Conservation (phyloP, 257 asterid species). For the Anisodus tanguticus region DNA sequence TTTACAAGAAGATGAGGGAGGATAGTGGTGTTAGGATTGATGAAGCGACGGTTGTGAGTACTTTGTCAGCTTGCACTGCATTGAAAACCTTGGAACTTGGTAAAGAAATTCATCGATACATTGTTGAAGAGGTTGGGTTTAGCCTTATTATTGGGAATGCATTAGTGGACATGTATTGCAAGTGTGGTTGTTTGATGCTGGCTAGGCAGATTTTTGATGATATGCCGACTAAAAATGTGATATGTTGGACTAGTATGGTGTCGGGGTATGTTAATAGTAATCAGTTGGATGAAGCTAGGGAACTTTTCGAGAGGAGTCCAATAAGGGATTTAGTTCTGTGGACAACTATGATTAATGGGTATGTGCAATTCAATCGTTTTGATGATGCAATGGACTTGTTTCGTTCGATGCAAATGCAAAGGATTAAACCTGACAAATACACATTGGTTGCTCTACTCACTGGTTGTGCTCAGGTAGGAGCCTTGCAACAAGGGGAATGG, state of each 20-base stretch:
- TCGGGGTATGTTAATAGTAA: constrained; percentile 64
- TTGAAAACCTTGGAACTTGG: constrained; percentile 68
- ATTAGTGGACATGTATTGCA: constrained; percentile 84
- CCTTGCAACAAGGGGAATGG: constrained; percentile 82
- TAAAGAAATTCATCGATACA: constrained; percentile 65
- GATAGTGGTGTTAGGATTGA: constrained; percentile 55
- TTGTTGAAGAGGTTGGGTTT: constrained; percentile 49
- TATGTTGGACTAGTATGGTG: constrained; percentile 88
- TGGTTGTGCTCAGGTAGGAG: constrained; percentile 85
- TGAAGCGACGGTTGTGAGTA: constrained; percentile 81
- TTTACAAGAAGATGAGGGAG: constrained; percentile 57
- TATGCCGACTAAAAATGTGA: constrained; percentile 64
- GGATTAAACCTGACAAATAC: constrained; percentile 74
- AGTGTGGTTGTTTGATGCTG: constrained; percentile 66
- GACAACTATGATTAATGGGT: constrained; percentile 89
- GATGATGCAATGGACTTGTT: constrained; percentile 72
- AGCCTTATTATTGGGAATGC: constrained; percentile 71
- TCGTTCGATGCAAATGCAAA: constrained; percentile 66
- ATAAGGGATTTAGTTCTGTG: constrained; percentile 73
- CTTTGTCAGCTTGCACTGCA: constrained; percentile 81
- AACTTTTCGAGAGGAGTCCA: constrained; percentile 67
- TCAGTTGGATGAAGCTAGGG: constrained; percentile 67
- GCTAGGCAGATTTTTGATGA: constrained; percentile 69
- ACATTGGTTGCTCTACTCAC: constrained; percentile 79
- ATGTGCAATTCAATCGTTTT: constrained; percentile 73